Evolutionary conservation across 1,139 yeast genomes (phyloP).

Genomic region (Hanseniaspora uvarum): DNA sequence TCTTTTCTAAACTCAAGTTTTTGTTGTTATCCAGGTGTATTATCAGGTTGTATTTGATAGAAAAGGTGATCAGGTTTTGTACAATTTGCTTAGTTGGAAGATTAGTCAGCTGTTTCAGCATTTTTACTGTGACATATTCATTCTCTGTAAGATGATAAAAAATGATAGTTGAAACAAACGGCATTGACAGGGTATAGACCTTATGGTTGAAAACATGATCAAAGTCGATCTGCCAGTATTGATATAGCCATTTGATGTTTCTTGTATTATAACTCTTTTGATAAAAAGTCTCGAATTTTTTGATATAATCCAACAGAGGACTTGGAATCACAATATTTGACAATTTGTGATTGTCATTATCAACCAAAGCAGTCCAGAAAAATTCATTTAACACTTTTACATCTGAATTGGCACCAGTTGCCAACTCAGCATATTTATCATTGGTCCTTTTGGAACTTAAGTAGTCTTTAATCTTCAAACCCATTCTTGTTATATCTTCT

Average conservation of each 20-base stretch:
- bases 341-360: conserved; percentile 4
- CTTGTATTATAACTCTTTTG: conserved; percentile 7
- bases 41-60: conserved; percentile 65
- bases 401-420: conserved; percentile 27
- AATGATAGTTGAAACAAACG: conserved; percentile 36
- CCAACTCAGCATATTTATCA: conserved; percentile 20
- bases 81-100: conserved; percentile 64
- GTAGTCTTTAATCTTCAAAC: conserved; percentile 83
- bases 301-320: not conserved
- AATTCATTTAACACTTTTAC: conserved; percentile 22
- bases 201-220: conserved; percentile 1
- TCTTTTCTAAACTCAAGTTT: conserved; percentile 12
- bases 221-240: conserved; percentile 10
- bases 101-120: conserved; percentile 55
- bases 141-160: conserved; percentile 4
- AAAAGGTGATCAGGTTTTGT: conserved; percentile 72
- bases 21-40: conserved; percentile 68
- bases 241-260: conserved; percentile 12
- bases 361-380: conserved; percentile 19
- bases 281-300: conserved; percentile 2
- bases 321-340: conserved; percentile 3
- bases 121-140: conserved; percentile 41
- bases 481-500: conserved; percentile 42
- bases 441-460: conserved; percentile 49
- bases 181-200: conserved; percentile 45